Percentiles rank a stretch among this genome's conserved stretches.
phyloP scores from a whole-genome alignment of 2,329 filamentous ascomycete genomes.

The Neofusicoccum sp. region DNA sequence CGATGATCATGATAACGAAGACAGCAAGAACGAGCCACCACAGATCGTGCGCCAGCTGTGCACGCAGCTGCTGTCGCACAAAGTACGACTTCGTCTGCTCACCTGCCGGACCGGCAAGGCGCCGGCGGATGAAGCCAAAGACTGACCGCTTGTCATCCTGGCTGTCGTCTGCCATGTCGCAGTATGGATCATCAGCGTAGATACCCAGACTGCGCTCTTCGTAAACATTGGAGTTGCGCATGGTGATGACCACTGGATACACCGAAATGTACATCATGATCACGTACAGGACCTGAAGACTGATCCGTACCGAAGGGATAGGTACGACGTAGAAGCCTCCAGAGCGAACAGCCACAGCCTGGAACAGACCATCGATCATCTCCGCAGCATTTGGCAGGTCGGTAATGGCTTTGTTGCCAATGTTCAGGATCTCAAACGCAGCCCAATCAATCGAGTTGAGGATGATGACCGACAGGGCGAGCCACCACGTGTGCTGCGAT shows the following conservation, averaged over 20 bases:
- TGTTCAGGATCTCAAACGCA: conserved; percentile 54
- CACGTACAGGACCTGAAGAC: conserved; percentile 58
- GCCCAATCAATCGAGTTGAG: conserved; percentile 57
- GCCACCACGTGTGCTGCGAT: conserved; percentile 57
- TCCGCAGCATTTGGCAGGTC: conserved; percentile 46
- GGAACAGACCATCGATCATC: conserved; percentile 58
- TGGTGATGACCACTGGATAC: conserved; percentile 61
- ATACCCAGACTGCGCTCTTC: conserved; percentile 62
- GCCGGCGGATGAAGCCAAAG: conserved; percentile 20
- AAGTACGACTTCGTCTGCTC: conserved; percentile 37
- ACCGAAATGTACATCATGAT: conserved; percentile 67
- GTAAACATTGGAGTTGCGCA: conserved; percentile 59
- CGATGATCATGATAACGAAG: conserved; percentile 48
- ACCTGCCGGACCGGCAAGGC: neutral
- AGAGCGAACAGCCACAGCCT: conserved; percentile 53
- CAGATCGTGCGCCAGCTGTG: conserved; percentile 47
- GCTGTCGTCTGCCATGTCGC: neutral
- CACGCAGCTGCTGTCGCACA: conserved; percentile 43
- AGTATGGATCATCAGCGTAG: conserved; percentile 45
- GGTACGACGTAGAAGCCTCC: conserved; percentile 52
- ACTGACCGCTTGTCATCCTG: conserved; percentile 1
- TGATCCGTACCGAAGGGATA: conserved; percentile 52
- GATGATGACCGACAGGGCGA: conserved; percentile 50
- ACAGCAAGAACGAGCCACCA: conserved; percentile 47
- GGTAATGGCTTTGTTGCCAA: conserved; percentile 53